Base-by-base conservation (phyloP, 805 yeast genomes). In the Wickerhamiella musiphila region DNA sequence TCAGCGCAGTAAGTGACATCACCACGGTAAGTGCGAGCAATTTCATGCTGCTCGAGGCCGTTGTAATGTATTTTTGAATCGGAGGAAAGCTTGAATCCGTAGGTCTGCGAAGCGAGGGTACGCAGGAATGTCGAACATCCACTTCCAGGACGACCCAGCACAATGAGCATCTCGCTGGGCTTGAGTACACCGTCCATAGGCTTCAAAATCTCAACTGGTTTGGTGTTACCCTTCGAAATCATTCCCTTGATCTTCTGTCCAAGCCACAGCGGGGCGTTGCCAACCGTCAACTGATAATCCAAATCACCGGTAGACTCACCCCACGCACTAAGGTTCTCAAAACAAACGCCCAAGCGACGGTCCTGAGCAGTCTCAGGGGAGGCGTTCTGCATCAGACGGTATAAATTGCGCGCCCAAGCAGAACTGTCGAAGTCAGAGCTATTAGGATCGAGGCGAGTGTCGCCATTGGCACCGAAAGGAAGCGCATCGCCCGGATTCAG, bases 121-220 rank as follows among this genome's bases (percentile, higher is more conserved):
- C 72, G 71, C 48, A 76, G 57, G 29, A 76, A 58, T 3, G 82
- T 67, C 4, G 84, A 71, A 50, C 84, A 77, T 29, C 90, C 90
- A 18, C 86, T 74, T 44, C 86, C 83, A 2, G 86, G 83, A 39
- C 76, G 65, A 33, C 78, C 81, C 22, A 73, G 52, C 5, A 76
- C 83, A 30, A 76, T 56, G 20, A 71, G 62, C 71, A 74, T 65
- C 44, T 74, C 82, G 43, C 83, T 82, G 2, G 77, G 66, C 33
- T 60, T 56, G 9, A 70, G 68, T 15, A 58, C 40, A 22, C 57
- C 68, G 45, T 51, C 49, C 41, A 52, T 41, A 5, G 36, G 35
- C 35, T 46, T 37, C 23, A 46, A 33, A 20, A 46, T 46, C 18
- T 46, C 46, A 2, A 43, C 33, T 5, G 19, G 33, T 9, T 18